phyloP scores from a whole-genome alignment of 2,329 filamentous ascomycete genomes.

The Ilyonectria sp. region DNA sequence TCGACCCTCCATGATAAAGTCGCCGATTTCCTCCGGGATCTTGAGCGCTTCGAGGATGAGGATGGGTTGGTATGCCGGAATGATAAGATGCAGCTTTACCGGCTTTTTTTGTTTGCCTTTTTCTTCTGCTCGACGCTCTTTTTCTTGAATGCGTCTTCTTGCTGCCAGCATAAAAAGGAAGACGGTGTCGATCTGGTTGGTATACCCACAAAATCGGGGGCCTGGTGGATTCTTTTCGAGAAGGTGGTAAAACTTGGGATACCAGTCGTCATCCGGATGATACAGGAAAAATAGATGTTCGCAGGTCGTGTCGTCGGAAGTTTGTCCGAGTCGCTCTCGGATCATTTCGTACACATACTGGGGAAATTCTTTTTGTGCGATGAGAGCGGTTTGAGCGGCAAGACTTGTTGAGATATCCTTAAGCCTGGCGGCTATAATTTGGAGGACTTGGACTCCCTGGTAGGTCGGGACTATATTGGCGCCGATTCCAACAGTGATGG shows the following conservation, averaged over 20 bases:
- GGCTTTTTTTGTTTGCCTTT: conserved; percentile 42
- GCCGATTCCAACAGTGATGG: conserved; percentile 51
- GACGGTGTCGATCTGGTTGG: conserved; percentile 57
- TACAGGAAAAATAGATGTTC: conserved; percentile 59
- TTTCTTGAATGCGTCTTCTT: conserved; percentile 45
- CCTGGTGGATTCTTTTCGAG: conserved; percentile 53
- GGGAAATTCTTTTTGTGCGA: conserved; percentile 56
- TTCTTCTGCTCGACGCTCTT: conserved; percentile 42
- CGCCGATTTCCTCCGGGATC: conserved; percentile 55
- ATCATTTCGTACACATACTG: conserved; percentile 56
- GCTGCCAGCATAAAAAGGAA: conserved; percentile 58
- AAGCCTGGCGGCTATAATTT: conserved; percentile 54
- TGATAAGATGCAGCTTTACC: conserved; percentile 54
- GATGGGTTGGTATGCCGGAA: conserved; percentile 58
- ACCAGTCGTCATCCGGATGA: conserved; percentile 60
- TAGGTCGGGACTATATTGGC: conserved; percentile 54
- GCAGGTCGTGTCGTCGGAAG: conserved; percentile 47
- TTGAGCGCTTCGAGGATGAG: conserved; percentile 54
- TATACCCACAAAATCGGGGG: conserved; percentile 57
- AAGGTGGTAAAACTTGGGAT: conserved; percentile 57
- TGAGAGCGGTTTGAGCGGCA: conserved; percentile 54
- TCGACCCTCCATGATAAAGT: conserved; percentile 56
- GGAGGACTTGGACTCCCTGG: conserved; percentile 54
- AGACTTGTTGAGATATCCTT: conserved; percentile 52
- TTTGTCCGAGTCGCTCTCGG: conserved; percentile 53